Conservation (phyloP, 2,329 filamentous ascomycete genomes). For the Arthroderma uncinatum region DNA sequence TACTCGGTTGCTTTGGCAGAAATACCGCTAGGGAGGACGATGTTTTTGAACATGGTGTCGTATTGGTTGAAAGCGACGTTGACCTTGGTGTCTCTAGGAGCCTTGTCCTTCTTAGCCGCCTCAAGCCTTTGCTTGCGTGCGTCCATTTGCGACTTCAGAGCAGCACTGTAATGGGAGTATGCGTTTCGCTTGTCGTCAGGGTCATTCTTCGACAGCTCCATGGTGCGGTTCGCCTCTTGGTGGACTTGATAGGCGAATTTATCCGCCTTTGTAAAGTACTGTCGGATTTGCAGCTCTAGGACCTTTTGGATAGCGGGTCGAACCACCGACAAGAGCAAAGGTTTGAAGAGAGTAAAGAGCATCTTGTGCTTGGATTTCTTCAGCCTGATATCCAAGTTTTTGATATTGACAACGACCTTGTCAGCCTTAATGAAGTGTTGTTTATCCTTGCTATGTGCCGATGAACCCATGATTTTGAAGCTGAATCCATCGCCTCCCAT, state of each 20-base stretch:
- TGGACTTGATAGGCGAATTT: conserved; percentile 63
- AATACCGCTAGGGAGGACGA: conserved; percentile 76
- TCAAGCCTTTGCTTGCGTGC: conserved; percentile 70
- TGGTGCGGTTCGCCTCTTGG: conserved; percentile 65
- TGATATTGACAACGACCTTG: conserved; percentile 71
- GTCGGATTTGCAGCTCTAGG: conserved; percentile 77
- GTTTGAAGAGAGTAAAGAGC: conserved; percentile 77
- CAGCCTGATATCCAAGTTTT: conserved; percentile 74
- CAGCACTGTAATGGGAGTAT: conserved; percentile 71
- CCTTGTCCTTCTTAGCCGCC: conserved; percentile 50
- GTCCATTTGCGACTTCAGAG: conserved; percentile 60
- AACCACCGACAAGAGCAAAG: conserved; percentile 70
- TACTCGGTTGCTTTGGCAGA: conserved; percentile 91
- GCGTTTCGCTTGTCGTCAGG: conserved; percentile 68
- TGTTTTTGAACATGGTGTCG: conserved; percentile 83
- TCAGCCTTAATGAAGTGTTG: conserved; percentile 92
- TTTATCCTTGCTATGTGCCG: conserved; percentile 60
- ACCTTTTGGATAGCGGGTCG: conserved; percentile 77
- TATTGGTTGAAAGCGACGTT: conserved; percentile 78
- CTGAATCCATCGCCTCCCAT: conserved; percentile 78
- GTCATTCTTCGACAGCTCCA: conserved; percentile 53
- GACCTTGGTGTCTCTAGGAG: conserved; percentile 54
- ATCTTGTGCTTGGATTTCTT: conserved; percentile 94
- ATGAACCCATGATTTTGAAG: conserved; percentile 83
- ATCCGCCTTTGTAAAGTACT: conserved; percentile 68